Conservation (phyloP, 2,329 filamentous ascomycete species). For the Phialocephala subalpina region DNA sequence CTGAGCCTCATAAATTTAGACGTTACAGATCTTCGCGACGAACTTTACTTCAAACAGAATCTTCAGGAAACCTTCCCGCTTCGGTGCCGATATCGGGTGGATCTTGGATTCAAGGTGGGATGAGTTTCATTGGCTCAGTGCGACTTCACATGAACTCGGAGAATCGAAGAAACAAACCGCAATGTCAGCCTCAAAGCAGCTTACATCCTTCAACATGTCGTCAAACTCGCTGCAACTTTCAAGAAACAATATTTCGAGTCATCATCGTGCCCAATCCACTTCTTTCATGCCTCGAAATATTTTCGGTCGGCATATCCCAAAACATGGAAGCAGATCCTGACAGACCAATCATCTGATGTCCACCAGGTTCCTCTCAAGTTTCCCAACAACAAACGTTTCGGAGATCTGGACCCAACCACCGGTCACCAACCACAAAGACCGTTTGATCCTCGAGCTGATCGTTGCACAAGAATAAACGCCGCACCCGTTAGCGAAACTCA, state of each 20-base stretch:
- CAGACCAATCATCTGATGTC: not conserved
- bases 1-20: constrained; percentile 11
- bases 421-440: not conserved
- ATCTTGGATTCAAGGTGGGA: not conserved
- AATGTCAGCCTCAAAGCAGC: not conserved
- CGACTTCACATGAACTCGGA: not conserved
- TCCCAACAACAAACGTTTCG: constrained; percentile 8
- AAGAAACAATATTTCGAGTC: not conserved
- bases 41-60: not conserved
- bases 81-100: not conserved
- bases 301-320: not conserved
- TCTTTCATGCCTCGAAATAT: not conserved
- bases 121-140: not conserved
- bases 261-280: too few relatives aligned
- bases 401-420: not conserved
- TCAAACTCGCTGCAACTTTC: not conserved
- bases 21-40: constrained; percentile 8
- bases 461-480: constrained; percentile 8
- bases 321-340: not conserved
- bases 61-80: not conserved
- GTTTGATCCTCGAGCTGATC: constrained; percentile 9
- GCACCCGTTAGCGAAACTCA: constrained; percentile 6
- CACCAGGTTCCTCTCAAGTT: not conserved
- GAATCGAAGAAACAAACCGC: not conserved
- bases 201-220: not conserved